These are phyloP conservation scores for Cryptococcus sp. DNA, from an alignment of 1,284 basidiomycete species.

Conservation along the genomic window DNA sequence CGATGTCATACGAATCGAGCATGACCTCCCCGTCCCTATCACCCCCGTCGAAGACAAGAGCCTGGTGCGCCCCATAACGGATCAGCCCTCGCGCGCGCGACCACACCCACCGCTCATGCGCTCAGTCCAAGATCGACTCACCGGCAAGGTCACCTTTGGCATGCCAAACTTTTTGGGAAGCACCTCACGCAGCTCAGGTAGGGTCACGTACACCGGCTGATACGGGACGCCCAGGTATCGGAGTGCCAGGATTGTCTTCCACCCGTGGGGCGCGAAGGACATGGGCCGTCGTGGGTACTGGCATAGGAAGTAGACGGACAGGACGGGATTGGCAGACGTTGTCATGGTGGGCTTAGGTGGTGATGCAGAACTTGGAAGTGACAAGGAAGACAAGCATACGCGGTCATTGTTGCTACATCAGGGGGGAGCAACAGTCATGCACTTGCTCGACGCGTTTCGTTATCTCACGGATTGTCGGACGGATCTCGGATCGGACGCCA, in stretches of 20 bases:
- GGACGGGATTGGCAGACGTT: not conserved
- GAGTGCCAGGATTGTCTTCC: slow-evolving; percentile 18
- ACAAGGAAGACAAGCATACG: not conserved
- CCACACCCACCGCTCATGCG: too few species aligned
- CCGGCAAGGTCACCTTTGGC: slow-evolving; percentile 18
- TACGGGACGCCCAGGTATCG: slow-evolving; percentile 10
- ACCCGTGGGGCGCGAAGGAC: slow-evolving; percentile 25
- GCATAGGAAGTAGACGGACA: slow-evolving; percentile 11
- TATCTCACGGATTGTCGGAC: not conserved
- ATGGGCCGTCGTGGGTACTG: slow-evolving; percentile 14
- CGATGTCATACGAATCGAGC: slow-evolving; percentile 20
- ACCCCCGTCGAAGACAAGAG: slow-evolving; percentile 6
- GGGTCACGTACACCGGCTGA: slow-evolving; percentile 9
- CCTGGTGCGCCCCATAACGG: slow-evolving; percentile 1
- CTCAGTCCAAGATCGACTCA: not conserved
- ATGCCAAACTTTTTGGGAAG: slow-evolving; percentile 14
- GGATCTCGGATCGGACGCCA: slow-evolving; percentile 8
- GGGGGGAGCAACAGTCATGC: too few species aligned
- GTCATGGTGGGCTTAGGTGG: not conserved
- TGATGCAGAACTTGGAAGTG: not conserved
- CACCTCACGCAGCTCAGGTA: slow-evolving; percentile 13
- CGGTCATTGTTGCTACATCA: not conserved
- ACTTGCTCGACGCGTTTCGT: too few species aligned
- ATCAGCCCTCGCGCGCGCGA: too few species aligned
- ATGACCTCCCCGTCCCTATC: slow-evolving; percentile 13